A percentile compares a stretch with the other conserved stretches of the same genome.
These are phyloP conservation scores for Rosellinia necatrix DNA, from an alignment of 2,329 filamentous ascomycete species.

Conservation along the genomic window DNA sequence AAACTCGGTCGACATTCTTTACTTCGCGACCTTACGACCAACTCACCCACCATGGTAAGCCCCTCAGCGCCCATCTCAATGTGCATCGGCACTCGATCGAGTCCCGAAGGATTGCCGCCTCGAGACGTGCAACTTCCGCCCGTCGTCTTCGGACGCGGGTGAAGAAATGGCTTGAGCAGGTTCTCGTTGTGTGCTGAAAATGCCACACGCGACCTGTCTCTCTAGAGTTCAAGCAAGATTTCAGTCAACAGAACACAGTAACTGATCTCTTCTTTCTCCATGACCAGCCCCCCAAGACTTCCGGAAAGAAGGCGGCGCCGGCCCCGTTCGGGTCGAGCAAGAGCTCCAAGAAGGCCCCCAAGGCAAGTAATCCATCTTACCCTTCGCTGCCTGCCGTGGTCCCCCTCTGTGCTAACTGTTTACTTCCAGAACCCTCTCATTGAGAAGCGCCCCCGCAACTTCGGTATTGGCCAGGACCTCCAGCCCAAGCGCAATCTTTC, in stretches of 20 bases:
- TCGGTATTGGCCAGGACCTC: constrained; percentile 97
- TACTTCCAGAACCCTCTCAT: constrained; percentile 87
- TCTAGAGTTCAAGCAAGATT: constrained; percentile 92
- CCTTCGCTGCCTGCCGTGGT: neutral
- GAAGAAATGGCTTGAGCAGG: constrained; percentile 70
- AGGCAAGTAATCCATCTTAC: constrained; percentile 68
- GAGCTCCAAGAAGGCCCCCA: constrained; percentile 89
- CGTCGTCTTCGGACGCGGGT: constrained; percentile 52
- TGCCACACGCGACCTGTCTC: constrained; percentile 64
- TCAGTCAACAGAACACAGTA: constrained; percentile 74
- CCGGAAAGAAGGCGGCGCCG: constrained; percentile 96
- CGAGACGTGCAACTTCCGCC: constrained; percentile 47
- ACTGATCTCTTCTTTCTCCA: constrained; percentile 99
- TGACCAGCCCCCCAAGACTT: constrained; percentile 97
- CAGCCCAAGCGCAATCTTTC: constrained; percentile 94
- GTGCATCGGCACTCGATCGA: constrained; percentile 39
- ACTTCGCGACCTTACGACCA: constrained; percentile 55
- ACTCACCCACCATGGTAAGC: constrained; percentile 66
- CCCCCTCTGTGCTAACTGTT: constrained; percentile 29
- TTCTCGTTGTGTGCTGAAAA: constrained; percentile 55
- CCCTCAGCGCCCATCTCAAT: constrained; percentile 41
- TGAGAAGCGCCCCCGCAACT: constrained; percentile 98
- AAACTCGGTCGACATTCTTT: constrained; percentile 48
- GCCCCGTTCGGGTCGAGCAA: constrained; percentile 96
- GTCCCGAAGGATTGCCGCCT: constrained; percentile 40